A percentile compares a stretch with the other conserved stretches of the same genome.
Evolutionary conservation across 768 basidiomycete genomes (phyloP).

Genomic region (Cytidiella melzeri): DNA sequence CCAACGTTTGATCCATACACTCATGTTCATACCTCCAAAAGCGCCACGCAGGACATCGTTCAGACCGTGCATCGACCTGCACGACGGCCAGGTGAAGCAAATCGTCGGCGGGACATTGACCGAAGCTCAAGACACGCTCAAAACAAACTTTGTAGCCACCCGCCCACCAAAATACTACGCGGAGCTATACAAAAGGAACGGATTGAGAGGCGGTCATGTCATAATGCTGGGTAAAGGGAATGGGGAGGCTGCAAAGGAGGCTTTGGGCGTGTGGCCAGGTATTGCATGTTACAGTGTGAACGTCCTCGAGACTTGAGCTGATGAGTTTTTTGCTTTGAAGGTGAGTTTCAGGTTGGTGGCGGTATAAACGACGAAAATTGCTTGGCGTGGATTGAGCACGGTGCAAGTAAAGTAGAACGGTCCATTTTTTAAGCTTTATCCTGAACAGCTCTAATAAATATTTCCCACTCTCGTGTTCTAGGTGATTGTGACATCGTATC

Average conservation of each 20-base stretch:
- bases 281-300: conserved; percentile 1
- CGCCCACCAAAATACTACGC: conserved; percentile 79
- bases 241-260: conserved; percentile 81
- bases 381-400: conserved; percentile 74
- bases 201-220: conserved; percentile 84
- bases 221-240: conserved; percentile 94
- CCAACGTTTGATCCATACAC: too few relatives aligned
- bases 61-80: conserved; percentile 95
- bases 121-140: conserved; percentile 55
- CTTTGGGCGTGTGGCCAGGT: conserved; percentile 83
- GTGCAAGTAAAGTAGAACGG: conserved; percentile 77
- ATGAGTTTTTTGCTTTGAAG: conserved; percentile 29
- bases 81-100: conserved; percentile 94
- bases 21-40: not conserved
- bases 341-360: conserved; percentile 86
- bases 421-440: conserved; percentile 14
- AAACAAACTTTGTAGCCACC: conserved; percentile 90
- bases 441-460: not conserved
- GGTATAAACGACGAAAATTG: conserved; percentile 85
- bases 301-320: not conserved
- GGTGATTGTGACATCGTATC: conserved; percentile 97
- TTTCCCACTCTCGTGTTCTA: conserved; percentile 28
- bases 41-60: conserved; percentile 37
- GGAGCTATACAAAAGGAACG: conserved; percentile 60
- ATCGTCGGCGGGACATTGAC: conserved; percentile 94